Conservation (phyloP, 768 basidiomycete genomes). For the Mycena leptocephala region DNA sequence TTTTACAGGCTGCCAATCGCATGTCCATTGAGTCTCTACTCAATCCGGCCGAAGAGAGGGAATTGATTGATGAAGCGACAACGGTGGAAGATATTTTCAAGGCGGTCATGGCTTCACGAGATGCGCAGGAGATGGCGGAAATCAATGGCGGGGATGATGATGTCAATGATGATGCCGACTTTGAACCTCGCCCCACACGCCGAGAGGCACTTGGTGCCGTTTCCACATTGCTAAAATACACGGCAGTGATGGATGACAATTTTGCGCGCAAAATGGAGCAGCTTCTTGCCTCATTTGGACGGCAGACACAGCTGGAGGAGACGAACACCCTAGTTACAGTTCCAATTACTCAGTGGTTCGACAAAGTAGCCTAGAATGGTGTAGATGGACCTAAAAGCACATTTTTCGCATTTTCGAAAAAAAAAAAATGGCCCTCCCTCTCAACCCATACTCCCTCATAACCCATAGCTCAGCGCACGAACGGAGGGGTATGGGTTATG, state of each 20-base stretch:
- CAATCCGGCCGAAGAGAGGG: constrained; percentile 37
- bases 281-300: constrained; percentile 41
- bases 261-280: constrained; percentile 42
- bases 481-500: too few species aligned
- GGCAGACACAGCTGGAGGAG: constrained; percentile 34
- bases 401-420: too few species aligned
- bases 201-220: constrained; percentile 40
- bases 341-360: constrained; percentile 1
- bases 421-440: too few species aligned
- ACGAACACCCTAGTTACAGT: neutral
- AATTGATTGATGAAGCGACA: constrained; percentile 18
- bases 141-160: constrained; percentile 48
- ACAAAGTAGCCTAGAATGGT: neutral
- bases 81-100: constrained; percentile 21
- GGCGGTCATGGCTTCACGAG: constrained; percentile 4
- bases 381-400: too few species aligned
- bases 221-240: constrained; percentile 36
- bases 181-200: constrained; percentile 31
- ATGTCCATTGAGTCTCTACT: constrained; percentile 40
- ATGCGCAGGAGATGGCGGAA: neutral
- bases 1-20: constrained; percentile 38
- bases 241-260: constrained; percentile 37
- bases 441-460: too few species aligned
- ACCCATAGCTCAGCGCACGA: too few species aligned
- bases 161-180: constrained; percentile 21